Evolutionary conservation across 495 filamentous ascomycete genomes (phyloP).

Genomic region (Lasiosphaeriaceae sp.): DNA sequence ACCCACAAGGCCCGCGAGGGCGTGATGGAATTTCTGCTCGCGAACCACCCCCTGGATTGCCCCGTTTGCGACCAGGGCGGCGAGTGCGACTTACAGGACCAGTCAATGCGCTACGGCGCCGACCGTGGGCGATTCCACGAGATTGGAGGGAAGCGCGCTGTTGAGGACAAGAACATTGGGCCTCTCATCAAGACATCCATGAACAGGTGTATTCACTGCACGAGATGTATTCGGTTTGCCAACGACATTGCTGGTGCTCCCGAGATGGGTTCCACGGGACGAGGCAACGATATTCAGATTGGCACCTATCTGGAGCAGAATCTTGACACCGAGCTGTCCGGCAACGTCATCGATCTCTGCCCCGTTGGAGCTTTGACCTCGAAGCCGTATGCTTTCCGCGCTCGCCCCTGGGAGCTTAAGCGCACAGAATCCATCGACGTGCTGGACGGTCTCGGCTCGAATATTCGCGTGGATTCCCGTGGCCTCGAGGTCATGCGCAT

Average conservation of each 20-base stretch:
- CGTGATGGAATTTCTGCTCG: constrained; percentile 97
- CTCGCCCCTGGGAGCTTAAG: constrained; percentile 93
- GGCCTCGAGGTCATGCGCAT: constrained; percentile 97
- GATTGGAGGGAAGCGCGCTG: constrained; percentile 86
- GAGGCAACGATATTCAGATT: constrained; percentile 96
- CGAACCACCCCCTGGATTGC: constrained; percentile 97
- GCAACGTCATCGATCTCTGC: constrained; percentile 96
- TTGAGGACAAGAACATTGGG: constrained; percentile 99
- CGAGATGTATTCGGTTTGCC: constrained; percentile 93
- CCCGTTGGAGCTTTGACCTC: constrained; percentile 94
- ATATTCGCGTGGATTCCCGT: constrained; percentile 86
- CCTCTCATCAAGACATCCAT: constrained; percentile 99
- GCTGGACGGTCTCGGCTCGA: constrained; percentile 86
- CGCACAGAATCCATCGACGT: constrained; percentile 93
- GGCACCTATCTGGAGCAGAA: constrained; percentile 94
- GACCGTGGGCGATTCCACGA: constrained; percentile 97
- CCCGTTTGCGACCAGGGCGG: constrained; percentile 98
- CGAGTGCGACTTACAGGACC: constrained; percentile 97
- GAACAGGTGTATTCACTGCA: constrained; percentile 99
- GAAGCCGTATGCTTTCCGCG: constrained; percentile 96
- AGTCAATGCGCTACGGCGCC: constrained; percentile 97
- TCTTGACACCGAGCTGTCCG: constrained; percentile 89
- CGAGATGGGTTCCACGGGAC: constrained; percentile 87
- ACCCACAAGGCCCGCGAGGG: constrained; percentile 97
- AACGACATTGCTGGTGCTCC: constrained; percentile 96